Conservation (phyloP, 2,329 filamentous ascomycete species). For the Cladosporium austrohemisphaericum region DNA sequence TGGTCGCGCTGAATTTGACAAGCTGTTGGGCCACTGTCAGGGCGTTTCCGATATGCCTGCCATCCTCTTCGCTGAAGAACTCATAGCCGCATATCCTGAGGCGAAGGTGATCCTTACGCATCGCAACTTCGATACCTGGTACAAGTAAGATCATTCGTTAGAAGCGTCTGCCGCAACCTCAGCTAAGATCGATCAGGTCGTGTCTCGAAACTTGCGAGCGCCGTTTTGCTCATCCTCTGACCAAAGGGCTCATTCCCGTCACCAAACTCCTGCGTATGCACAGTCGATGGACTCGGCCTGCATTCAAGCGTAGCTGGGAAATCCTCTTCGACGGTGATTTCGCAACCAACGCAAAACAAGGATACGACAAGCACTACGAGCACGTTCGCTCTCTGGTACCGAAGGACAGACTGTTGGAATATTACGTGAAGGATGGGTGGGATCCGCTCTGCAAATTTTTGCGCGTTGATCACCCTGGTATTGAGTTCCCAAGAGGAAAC, state of each 20-base stretch:
- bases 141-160: constrained; percentile 2
- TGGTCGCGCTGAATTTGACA: constrained; percentile 48
- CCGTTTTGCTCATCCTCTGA: constrained; percentile 7
- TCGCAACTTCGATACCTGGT: constrained; percentile 47
- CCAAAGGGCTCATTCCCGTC: constrained; percentile 8
- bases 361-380: constrained; percentile 16
- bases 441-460: constrained; percentile 11
- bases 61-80: constrained; percentile 20
- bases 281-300: constrained; percentile 4
- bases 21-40: constrained; percentile 58
- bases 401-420: constrained; percentile 14
- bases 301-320: constrained; percentile 6
- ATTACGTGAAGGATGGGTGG: constrained; percentile 15
- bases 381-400: constrained; percentile 11
- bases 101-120: constrained; percentile 44
- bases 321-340: constrained; percentile 14
- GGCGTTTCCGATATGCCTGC: constrained; percentile 20
- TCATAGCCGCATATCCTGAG: constrained; percentile 23
- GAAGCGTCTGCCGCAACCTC: too few relatives aligned
- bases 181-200: neutral
- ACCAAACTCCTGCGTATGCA: constrained; percentile 2
- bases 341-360: constrained; percentile 2
- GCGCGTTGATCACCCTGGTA: neutral
- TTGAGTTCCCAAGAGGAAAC: constrained; percentile 7
- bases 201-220: constrained; percentile 10